Conservation (phyloP, 2,329 filamentous ascomycete genomes). For the Curvularia lunata region DNA sequence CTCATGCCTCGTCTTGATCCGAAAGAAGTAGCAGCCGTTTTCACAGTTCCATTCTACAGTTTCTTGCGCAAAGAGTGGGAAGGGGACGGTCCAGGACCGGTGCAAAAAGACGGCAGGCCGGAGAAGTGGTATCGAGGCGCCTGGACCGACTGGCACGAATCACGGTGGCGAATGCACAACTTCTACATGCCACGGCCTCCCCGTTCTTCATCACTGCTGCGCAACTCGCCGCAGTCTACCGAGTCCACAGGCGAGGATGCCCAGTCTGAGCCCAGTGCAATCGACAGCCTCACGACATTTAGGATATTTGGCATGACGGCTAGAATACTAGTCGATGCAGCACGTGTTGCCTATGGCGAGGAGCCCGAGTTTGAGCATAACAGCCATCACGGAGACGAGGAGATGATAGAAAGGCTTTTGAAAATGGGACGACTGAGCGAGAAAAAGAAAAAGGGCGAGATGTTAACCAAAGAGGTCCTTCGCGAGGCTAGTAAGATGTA, state of each 20-base stretch:
- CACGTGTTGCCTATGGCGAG: constrained; percentile 79
- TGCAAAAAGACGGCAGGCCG: constrained; percentile 42
- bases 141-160: constrained; percentile 81
- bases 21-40: constrained; percentile 90
- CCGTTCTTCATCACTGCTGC: constrained; percentile 17
- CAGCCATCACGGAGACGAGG: constrained; percentile 69
- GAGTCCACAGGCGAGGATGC: constrained; percentile 30
- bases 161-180: constrained; percentile 86
- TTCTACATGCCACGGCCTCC: constrained; percentile 75
- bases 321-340: constrained; percentile 85
- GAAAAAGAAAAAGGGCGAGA: constrained; percentile 58
- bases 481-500: constrained; percentile 58
- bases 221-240: constrained; percentile 8
- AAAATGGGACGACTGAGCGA: constrained; percentile 63
- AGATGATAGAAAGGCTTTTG: constrained; percentile 65
- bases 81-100: constrained; percentile 51
- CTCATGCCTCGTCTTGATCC: constrained; percentile 84
- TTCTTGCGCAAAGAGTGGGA: constrained; percentile 70
- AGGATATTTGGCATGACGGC: constrained; percentile 96
- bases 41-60: constrained; percentile 85
- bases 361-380: constrained; percentile 84
- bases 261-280: constrained; percentile 46
- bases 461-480: constrained; percentile 59
- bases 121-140: constrained; percentile 83
- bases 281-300: constrained; percentile 65